Evolutionary conservation across 345 rosid species (phyloP), one percentile per base, ranked within the genome.

Genomic region (Populus euphratica): DNA sequence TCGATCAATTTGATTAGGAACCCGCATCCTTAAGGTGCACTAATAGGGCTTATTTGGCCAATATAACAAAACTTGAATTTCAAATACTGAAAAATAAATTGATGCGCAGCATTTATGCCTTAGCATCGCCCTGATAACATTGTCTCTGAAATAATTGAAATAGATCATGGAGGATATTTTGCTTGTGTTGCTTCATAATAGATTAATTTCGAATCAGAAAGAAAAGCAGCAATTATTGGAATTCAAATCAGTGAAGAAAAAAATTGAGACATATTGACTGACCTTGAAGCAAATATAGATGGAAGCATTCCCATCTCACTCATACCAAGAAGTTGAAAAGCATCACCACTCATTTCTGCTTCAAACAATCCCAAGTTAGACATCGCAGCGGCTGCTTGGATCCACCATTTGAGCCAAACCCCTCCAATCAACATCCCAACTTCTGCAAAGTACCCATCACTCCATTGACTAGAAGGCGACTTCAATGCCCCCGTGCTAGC

Each of bases 301-400:
- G 99, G 99, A 36, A 94, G 95, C 97, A 94, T 88, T 62, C 98
- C 97, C 33, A 93, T 88, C 79, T 91, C 97, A 35, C 97, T 90
- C 97, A 93, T 94, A 71, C 98, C 98, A 31, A 94, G 94, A 81
- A 94, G 92, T 81, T 94, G 98, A 65, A 89, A 94, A 8, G 97
- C 94, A 82, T 93, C 98, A 36, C 87, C 87, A 76, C 98, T 94
- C 98, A 94, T 93, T 84, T 94, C 98, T 3, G 98, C 98, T 84
- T 91, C 97, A 85, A 93, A 94, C 84, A 94, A 81, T n/a, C 97
- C 98, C 80, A 94, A 73, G 74, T 94, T 94, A 4, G 98, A 94
- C 94, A 90, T 87, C 2, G 95, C 98, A 41, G 98, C 88, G 82
- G 98, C 95, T 9, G 93, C 97, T 85, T 94, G 98, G 75, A 93